A percentile compares a stretch with the other conserved stretches of the same genome.
Evolutionary conservation across 768 basidiomycete species (phyloP).

Genomic region (Termitomyces sp.): DNA sequence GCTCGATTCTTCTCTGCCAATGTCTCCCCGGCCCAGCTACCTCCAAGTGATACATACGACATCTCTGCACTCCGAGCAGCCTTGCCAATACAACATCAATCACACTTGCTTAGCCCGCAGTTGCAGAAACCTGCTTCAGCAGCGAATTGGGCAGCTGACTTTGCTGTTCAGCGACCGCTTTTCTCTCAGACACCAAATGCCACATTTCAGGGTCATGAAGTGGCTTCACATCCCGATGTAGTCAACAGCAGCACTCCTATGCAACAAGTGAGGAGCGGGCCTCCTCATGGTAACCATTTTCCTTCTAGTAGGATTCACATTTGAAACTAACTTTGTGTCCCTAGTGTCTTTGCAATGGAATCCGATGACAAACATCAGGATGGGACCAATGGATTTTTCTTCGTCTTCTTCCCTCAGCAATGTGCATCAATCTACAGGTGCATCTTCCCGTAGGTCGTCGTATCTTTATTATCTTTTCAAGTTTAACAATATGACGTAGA

Average conservation of each 20-base stretch:
- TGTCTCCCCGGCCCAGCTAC: constrained; percentile 24
- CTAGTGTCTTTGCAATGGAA: constrained; percentile 36
- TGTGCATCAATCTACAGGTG: constrained; percentile 14
- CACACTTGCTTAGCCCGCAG: constrained; percentile 16
- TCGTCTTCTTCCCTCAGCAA: constrained; percentile 20
- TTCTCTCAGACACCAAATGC: constrained; percentile 3
- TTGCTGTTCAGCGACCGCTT: constrained; percentile 34
- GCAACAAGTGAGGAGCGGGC: neutral
- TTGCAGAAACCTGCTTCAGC: constrained; percentile 18
- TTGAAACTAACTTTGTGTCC: neutral
- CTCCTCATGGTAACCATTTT: constrained; percentile 15
- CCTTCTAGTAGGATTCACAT: neutral
- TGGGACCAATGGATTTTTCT: constrained; percentile 30
- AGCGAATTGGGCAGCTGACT: constrained; percentile 62
- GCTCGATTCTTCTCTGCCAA: constrained; percentile 57
- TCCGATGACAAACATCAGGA: constrained; percentile 20
- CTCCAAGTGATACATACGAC: constrained; percentile 46
- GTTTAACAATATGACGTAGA: constrained; percentile 19
- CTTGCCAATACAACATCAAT: constrained; percentile 29
- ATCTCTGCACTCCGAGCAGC: constrained; percentile 47
- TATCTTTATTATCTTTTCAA: neutral
- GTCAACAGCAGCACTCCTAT: neutral
- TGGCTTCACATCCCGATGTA: neutral
- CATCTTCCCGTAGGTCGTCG: constrained; percentile 4
- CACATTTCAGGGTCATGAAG: constrained; percentile 1